Base-by-base conservation (phyloP, 768 basidiomycete genomes). In the Kwoniella pini region DNA sequence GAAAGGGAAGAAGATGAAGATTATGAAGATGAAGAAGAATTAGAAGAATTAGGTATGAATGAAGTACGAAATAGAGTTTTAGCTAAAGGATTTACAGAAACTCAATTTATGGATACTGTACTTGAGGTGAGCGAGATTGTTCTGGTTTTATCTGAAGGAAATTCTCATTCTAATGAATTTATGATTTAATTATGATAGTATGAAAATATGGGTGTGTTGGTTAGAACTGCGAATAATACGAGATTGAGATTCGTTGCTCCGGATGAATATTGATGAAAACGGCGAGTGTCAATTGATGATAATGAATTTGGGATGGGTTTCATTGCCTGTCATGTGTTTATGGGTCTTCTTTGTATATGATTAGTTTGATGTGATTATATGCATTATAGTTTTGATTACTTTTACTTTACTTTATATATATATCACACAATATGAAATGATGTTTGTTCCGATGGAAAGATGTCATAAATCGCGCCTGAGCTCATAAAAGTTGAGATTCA, bases 71-170 rank as follows among this genome's bases (percentile, higher is more conserved):
- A 88, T 46, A 85, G 93, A 38, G 88, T 97, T 11, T 79, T 94
- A 57, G 87, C 86, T 45, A 86, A 86, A 66, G 94, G 94, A 17
- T 96, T 88, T 79, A 97, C 91, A 13, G 95, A 99, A 76, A 86
- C 84, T 1, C 89, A 92, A 78, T 83, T 99, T 13, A 90, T 88
- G 82, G 87, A 90, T 63, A 90, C 91, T 0, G 88, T 97, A 51
- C 70, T 82, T 17, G 83, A 88, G 82, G 93, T 93, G 72, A 77
- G 86, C 65, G 9, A 5, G 1, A 38, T 22, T 2, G 1, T 24
- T 38, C 27, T 28, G 52, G 56, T 65, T 36, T 63, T 46, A 13
- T 19, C 17, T 12, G 15, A n/a, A 3, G n/a, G n/a, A n/a, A n/a
- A n/a, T n/a, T n/a, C 33, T 36, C 7, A 36, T 15, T 36, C 33